These are phyloP conservation scores for Teratosphaeria viscida DNA, from an alignment of 2,329 filamentous ascomycete species.

Conservation along the genomic window DNA sequence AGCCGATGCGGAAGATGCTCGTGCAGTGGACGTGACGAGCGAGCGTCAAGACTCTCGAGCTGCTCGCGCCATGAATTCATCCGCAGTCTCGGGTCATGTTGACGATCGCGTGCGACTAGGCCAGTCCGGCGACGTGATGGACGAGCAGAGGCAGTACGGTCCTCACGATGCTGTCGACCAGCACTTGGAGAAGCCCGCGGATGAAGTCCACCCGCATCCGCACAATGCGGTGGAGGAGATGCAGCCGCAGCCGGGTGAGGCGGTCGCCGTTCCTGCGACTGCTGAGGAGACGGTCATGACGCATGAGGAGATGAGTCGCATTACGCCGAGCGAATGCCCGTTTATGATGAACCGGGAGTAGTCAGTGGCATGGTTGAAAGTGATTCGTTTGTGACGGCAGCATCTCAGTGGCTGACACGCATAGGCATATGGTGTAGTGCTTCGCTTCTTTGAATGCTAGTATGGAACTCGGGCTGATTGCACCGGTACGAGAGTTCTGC, in stretches of 20 bases:
- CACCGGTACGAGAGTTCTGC: neutral
- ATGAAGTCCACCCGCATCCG: conserved; percentile 25
- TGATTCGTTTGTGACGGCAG: neutral
- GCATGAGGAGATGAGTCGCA: conserved; percentile 29
- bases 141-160: conserved; percentile 14
- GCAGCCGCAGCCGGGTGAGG: conserved; percentile 25
- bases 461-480: neutral
- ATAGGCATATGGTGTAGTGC: neutral
- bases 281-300: conserved; percentile 25
- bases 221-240: conserved; percentile 24
- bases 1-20: neutral
- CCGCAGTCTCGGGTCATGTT: conserved; percentile 12
- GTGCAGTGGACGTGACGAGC: neutral
- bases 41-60: neutral
- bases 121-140: conserved; percentile 6
- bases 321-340: conserved; percentile 23
- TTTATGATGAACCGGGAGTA: conserved; percentile 31
- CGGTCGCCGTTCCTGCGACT: conserved; percentile 23
- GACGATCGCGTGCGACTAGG: neutral
- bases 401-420: neutral
- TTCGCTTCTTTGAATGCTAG: neutral
- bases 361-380: neutral
- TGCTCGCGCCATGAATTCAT: conserved; percentile 13
- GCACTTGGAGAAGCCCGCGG: conserved; percentile 19
- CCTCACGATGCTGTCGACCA: conserved; percentile 21